Percentiles rank a stretch among this genome's conserved stretches.
These are phyloP conservation scores for Vitis cinerea DNA, from an alignment of 164 flowering plant species.

Conservation along the genomic window DNA sequence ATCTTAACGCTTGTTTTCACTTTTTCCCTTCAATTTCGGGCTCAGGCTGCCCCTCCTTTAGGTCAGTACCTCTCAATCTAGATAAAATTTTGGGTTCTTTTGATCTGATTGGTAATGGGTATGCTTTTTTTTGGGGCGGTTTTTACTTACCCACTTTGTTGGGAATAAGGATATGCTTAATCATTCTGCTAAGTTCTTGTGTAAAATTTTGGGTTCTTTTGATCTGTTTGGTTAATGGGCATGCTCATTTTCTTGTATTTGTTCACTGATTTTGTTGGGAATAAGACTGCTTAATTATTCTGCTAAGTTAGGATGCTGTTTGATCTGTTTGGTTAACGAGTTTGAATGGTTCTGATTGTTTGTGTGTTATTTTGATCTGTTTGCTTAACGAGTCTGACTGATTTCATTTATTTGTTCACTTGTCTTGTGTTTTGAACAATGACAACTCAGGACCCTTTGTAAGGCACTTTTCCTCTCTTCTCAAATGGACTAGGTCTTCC, in stretches of 20 bases:
- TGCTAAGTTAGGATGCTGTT: too few relatives aligned
- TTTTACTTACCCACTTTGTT: too few relatives aligned
- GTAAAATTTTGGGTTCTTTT: background rate
- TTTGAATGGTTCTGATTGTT: too few relatives aligned
- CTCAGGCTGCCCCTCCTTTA: slow-evolving; percentile 76
- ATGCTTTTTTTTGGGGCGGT: background rate
- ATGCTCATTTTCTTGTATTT: slow-evolving; percentile 1
- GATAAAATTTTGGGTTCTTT: background rate
- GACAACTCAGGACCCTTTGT: slow-evolving; percentile 60
- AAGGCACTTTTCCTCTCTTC: slow-evolving; percentile 67
- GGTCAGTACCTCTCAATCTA: slow-evolving; percentile 30
- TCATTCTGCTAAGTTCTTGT: too few relatives aligned
- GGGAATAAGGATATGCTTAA: too few relatives aligned
- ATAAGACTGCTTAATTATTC: too few relatives aligned
- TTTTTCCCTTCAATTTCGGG: slow-evolving; percentile 40
- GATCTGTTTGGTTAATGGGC: slow-evolving; percentile 17
- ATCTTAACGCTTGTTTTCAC: slow-evolving; percentile 24
- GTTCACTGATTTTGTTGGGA: background rate
- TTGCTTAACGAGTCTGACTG: background rate
- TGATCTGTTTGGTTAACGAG: too few relatives aligned
- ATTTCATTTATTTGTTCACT: background rate
- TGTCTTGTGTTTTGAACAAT: background rate
- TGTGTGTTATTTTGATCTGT: background rate
- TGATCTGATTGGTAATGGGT: background rate
- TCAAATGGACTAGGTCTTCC: slow-evolving; percentile 77